These are phyloP conservation scores for Xerocomellus chrysenteron DNA, from an alignment of 768 basidiomycete genomes.

Conservation along the genomic window DNA sequence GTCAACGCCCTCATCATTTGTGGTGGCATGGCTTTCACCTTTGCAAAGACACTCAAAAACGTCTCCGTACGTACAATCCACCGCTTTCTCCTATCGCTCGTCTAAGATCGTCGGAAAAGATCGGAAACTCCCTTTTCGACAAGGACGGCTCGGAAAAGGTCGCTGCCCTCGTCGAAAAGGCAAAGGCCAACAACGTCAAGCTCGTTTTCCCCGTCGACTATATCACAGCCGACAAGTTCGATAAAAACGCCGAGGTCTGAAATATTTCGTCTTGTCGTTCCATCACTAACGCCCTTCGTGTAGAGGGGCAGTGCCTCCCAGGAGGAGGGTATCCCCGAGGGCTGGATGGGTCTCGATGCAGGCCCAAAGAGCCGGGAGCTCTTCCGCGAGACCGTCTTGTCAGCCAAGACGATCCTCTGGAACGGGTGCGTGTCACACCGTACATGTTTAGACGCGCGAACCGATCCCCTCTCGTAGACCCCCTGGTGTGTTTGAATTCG, in stretches of 20 bases:
- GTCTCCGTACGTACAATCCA: conserved; percentile 51
- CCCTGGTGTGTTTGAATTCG: conserved; percentile 97
- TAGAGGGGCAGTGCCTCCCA: conserved; percentile 79
- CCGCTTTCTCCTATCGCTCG: neutral
- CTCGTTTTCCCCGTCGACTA: conserved; percentile 95
- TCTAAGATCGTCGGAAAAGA: conserved; percentile 40
- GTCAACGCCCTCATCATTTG: conserved; percentile 95
- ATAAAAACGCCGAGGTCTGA: conserved; percentile 80
- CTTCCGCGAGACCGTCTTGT: conserved; percentile 76
- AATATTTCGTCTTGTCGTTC: neutral
- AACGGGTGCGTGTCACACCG: conserved; percentile 62
- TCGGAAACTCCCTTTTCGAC: conserved; percentile 95
- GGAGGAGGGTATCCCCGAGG: conserved; percentile 82
- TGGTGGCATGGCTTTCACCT: conserved; percentile 99
- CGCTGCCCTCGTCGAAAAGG: conserved; percentile 79
- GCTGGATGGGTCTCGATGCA: conserved; percentile 94
- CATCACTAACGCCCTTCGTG: conserved; percentile 5
- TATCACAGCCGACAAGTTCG: conserved; percentile 92
- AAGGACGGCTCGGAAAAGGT: conserved; percentile 87
- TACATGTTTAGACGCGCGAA: neutral
- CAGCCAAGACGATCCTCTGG: conserved; percentile 96
- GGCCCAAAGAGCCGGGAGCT: conserved; percentile 81
- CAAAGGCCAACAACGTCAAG: conserved; percentile 87
- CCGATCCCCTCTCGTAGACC: conserved; percentile 53
- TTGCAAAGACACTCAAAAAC: conserved; percentile 90